A percentile compares a stretch with the other conserved stretches of the same genome.
These are phyloP conservation scores for Trichoderma gracile DNA, from an alignment of 2,329 filamentous ascomycete genomes.

Conservation along the genomic window DNA sequence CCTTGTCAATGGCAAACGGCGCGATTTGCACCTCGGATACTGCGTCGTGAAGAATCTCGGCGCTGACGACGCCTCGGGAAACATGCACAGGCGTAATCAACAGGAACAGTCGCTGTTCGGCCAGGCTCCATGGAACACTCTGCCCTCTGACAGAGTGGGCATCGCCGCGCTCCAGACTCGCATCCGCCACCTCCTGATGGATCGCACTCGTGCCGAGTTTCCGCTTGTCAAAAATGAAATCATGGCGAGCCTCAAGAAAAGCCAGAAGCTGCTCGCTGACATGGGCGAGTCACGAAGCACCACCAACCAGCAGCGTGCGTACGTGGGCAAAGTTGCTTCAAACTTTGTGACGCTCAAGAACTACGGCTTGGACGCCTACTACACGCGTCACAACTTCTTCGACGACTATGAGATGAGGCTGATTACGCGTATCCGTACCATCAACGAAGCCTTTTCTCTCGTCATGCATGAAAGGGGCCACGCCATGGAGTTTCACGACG, in stretches of 20 bases:
- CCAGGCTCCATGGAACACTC: constrained; percentile 39
- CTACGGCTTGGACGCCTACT: constrained; percentile 41
- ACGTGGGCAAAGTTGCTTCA: constrained; percentile 39
- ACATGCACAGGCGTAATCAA: constrained; percentile 35
- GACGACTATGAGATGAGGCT: constrained; percentile 36
- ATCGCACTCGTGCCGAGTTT: constrained; percentile 44
- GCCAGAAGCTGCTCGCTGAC: constrained; percentile 28
- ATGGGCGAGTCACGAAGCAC: constrained; percentile 39
- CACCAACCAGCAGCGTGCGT: constrained; percentile 38
- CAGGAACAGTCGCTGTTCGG: constrained; percentile 44
- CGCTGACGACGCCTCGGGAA: constrained; percentile 43
- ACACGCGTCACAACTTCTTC: constrained; percentile 38
- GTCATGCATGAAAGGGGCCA: constrained; percentile 34
- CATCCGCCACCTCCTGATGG: constrained; percentile 42
- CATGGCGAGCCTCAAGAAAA: constrained; percentile 18
- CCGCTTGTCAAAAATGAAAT: constrained; percentile 41
- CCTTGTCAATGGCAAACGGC: constrained; percentile 44
- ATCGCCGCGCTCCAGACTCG: constrained; percentile 40
- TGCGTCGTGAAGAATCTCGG: constrained; percentile 52
- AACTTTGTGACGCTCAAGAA: constrained; percentile 35
- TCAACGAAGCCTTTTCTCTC: constrained; percentile 42
- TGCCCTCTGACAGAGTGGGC: constrained; percentile 37
- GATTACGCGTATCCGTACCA: constrained; percentile 41
- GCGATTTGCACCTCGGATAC: constrained; percentile 49
- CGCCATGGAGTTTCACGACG: constrained; percentile 2